phyloP scores from a whole-genome alignment of 2,329 filamentous ascomycete genomes.

The Talaromyces islandicus region DNA sequence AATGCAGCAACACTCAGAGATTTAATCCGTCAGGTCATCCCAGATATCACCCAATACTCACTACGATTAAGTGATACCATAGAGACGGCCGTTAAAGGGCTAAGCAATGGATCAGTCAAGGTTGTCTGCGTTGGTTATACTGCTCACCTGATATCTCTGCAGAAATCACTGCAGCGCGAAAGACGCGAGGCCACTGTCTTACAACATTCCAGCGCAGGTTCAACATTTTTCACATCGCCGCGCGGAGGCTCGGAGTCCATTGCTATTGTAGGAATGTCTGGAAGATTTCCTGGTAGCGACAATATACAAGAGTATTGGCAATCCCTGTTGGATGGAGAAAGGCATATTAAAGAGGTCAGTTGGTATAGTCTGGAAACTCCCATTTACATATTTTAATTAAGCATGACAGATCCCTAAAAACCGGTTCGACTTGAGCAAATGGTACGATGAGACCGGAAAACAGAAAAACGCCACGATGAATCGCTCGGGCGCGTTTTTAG shows the following conservation, averaged over 20 bases:
- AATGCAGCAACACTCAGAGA: background rate
- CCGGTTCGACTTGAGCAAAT: constrained; percentile 66
- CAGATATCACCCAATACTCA: background rate
- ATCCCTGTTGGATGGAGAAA: constrained; percentile 60
- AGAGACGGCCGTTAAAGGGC: background rate
- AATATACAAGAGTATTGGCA: constrained; percentile 64
- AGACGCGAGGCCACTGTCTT: background rate
- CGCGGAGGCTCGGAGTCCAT: constrained; percentile 41
- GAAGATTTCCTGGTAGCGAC: constrained; percentile 64
- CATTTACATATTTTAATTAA: background rate
- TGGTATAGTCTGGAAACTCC: background rate
- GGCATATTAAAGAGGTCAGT: constrained; percentile 59
- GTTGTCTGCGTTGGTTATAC: background rate
- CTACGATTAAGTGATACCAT: background rate
- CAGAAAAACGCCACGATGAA: constrained; percentile 71
- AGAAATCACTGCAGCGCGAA: background rate
- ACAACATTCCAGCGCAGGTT: background rate
- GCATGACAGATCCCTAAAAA: constrained; percentile 49
- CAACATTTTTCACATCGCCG: background rate
- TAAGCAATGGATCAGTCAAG: background rate
- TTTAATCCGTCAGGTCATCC: background rate
- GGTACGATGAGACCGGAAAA: constrained; percentile 67
- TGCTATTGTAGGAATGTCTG: constrained; percentile 75
- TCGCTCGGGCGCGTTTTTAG: constrained; percentile 69
- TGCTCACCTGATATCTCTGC: background rate